These are phyloP conservation scores for Eucalyptus victrix DNA, from an alignment of 345 rosid species.

Conservation along the genomic window DNA sequence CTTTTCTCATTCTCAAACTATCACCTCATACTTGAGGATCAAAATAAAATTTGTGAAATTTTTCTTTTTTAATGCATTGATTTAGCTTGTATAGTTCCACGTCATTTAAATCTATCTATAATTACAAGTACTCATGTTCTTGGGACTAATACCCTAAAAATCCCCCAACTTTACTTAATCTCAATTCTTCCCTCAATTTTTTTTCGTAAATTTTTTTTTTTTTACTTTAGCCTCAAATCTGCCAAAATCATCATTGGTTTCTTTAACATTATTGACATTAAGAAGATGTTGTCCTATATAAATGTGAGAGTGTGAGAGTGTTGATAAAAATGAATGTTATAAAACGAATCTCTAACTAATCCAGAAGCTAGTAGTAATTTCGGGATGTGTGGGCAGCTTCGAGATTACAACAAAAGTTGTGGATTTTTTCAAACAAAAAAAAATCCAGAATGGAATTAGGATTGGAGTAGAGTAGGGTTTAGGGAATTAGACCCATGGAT, in stretches of 20 bases:
- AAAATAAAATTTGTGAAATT: neutral
- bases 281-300: neutral
- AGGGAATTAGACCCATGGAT: neutral
- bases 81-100: neutral
- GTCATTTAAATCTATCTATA: accelerated
- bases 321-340: neutral
- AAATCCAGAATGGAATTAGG: neutral
- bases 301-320: neutral
- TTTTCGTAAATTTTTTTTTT: neutral
- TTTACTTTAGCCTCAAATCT: neutral
- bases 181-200: neutral
- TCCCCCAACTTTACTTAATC: neutral
- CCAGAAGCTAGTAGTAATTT: neutral
- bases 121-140: neutral
- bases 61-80: neutral
- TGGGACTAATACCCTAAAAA: neutral
- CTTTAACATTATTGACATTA: neutral
- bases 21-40: neutral
- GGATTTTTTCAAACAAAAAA: neutral
- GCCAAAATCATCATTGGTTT: accelerated
- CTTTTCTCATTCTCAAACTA: neutral
- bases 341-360: neutral
- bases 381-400: neutral
- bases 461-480: neutral
- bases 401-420: accelerated